Percentiles rank a stretch among this genome's conserved stretches.
Evolutionary conservation across 805 yeast genomes (phyloP).

Genomic region (Metschnikowia santaceciliae): DNA sequence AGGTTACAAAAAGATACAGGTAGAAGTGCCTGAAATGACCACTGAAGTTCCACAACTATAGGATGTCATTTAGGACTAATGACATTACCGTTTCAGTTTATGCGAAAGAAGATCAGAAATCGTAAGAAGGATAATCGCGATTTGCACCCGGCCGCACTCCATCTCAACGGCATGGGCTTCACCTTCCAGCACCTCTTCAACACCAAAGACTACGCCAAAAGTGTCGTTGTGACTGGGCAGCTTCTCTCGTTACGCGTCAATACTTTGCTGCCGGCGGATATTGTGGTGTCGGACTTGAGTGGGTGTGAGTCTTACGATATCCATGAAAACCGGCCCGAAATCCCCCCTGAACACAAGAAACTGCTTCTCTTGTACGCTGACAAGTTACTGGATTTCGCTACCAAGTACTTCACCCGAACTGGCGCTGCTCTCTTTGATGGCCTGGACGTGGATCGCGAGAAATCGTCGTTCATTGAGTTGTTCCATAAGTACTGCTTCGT

Average conservation of each 20-base stretch:
- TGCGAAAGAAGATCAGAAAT: too few species aligned
- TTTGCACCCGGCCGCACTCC: not conserved
- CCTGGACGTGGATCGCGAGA: conserved; percentile 5
- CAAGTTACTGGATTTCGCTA: conserved; percentile 2
- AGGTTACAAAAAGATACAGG: too few species aligned
- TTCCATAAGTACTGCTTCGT: conserved; percentile 10
- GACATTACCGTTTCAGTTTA: too few species aligned
- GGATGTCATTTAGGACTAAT: too few species aligned
- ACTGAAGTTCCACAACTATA: too few species aligned
- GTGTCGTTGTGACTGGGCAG: conserved; percentile 10
- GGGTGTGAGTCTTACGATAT: not conserved
- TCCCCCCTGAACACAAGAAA: conserved; percentile 1
- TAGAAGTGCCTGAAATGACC: too few species aligned
- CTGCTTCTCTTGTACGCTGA: conserved; percentile 2
- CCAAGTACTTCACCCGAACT: conserved; percentile 6
- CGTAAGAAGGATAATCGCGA: too few species aligned
- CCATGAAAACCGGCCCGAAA: conserved; percentile 2
- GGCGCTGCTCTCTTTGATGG: conserved; percentile 6
- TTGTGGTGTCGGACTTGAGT: conserved; percentile 14
- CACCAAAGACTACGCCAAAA: conserved; percentile 5
- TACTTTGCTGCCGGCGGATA: conserved; percentile 5
- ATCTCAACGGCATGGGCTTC: conserved; percentile 3
- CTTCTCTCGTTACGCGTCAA: conserved; percentile 14
- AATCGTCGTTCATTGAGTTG: conserved; percentile 10
- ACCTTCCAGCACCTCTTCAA: conserved; percentile 3